Evolutionary conservation across 2,329 filamentous ascomycete species (phyloP).

Genomic region (Cryphonectria nitschkei): DNA sequence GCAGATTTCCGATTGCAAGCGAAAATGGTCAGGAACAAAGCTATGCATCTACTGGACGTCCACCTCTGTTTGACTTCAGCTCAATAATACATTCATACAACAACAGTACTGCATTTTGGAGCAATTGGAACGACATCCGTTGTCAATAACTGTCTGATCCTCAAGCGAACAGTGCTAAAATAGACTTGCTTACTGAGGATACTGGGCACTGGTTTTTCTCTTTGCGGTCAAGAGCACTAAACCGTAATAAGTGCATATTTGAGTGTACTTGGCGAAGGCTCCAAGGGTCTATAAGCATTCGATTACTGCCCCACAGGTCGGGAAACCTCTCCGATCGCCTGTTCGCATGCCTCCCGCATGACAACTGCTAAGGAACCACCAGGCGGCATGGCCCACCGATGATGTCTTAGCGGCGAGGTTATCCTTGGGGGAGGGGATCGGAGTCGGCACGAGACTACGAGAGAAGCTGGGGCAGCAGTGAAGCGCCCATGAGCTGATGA

Average conservation of each 20-base stretch:
- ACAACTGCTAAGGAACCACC: neutral
- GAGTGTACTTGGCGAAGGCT: neutral
- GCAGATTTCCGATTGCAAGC: too few relatives aligned
- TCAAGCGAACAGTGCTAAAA: neutral
- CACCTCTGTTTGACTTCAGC: too few relatives aligned
- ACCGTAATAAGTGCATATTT: neutral
- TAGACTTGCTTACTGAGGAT: too few relatives aligned
- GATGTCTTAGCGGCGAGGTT: neutral
- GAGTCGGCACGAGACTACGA: neutral
- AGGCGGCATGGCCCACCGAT: neutral
- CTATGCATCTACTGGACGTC: too few relatives aligned
- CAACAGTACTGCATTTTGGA: too few relatives aligned
- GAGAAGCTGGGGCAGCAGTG: neutral
- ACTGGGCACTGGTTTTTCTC: neutral
- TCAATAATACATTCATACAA: too few relatives aligned
- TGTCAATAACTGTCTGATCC: too few relatives aligned
- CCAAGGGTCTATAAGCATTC: neutral
- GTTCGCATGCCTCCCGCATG: neutral
- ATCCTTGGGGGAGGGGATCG: neutral
- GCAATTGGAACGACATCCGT: too few relatives aligned
- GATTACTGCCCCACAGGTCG: neutral
- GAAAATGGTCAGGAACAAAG: too few relatives aligned
- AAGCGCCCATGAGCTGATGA: neutral
- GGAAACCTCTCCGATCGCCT: constrained; percentile 2
- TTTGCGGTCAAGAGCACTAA: neutral